Evolutionary conservation across 768 basidiomycete genomes (phyloP).

Genomic region (Phylloporus scabripes): DNA sequence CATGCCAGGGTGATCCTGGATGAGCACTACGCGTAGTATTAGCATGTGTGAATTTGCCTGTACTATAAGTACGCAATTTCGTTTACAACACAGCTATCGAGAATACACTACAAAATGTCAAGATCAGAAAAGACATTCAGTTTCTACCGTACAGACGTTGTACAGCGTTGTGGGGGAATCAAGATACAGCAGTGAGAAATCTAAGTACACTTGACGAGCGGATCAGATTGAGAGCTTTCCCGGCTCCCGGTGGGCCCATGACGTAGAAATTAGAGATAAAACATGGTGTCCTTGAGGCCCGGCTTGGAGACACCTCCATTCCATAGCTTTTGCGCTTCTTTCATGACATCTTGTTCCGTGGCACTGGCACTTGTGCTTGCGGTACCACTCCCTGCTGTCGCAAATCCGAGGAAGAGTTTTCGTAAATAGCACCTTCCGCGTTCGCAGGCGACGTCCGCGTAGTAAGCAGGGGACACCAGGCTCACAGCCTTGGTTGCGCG

Average conservation of each 20-base stretch:
- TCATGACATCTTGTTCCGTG: conserved; percentile 44
- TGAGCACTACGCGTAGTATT: conserved; percentile 28
- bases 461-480: conserved; percentile 34
- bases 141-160: neutral
- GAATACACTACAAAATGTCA: neutral
- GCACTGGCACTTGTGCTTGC: conserved; percentile 35
- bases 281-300: conserved; percentile 66
- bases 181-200: neutral
- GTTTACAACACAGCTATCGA: neutral
- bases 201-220: neutral
- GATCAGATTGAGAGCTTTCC: neutral
- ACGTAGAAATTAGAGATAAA: conserved; percentile 49
- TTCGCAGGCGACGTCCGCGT: conserved; percentile 49
- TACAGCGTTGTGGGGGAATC: neutral
- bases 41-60: neutral
- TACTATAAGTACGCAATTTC: neutral
- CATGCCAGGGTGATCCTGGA: conserved; percentile 51
- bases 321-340: conserved; percentile 56
- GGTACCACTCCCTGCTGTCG: conserved; percentile 28
- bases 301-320: conserved; percentile 43
- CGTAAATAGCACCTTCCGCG: conserved; percentile 50
- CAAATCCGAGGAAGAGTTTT: conserved; percentile 40
- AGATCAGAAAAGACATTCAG: neutral
- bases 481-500: conserved; percentile 49
- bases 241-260: neutral